Evolutionary conservation across 345 rosid species (phyloP).

Genomic region (Acer negundo): DNA sequence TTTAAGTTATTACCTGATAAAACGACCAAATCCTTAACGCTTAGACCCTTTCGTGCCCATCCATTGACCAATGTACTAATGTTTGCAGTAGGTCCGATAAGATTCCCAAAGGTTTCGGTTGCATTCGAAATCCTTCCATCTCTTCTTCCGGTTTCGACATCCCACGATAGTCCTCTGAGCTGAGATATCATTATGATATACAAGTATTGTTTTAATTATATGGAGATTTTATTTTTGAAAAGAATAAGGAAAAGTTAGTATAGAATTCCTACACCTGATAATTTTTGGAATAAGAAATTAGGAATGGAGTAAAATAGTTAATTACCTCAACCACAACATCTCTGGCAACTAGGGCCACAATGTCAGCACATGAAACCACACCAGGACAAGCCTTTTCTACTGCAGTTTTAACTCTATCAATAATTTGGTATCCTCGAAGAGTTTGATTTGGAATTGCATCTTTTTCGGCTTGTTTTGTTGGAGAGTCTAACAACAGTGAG

Average conservation of each 20-base stretch:
- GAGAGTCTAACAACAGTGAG: slow-evolving; percentile 62
- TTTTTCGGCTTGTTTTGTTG: slow-evolving; percentile 54
- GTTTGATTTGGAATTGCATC: slow-evolving; percentile 45
- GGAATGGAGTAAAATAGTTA: background rate
- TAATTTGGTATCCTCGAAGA: slow-evolving; percentile 60
- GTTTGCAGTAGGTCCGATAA: slow-evolving; percentile 41
- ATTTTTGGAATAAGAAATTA: background rate
- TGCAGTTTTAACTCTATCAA: slow-evolving; percentile 60
- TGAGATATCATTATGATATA: slow-evolving; percentile 9
- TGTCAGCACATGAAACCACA: slow-evolving; percentile 80
- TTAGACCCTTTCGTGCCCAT: slow-evolving; percentile 42
- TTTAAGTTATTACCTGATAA: slow-evolving; percentile 46
- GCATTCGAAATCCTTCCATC: slow-evolving; percentile 56
- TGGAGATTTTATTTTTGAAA: background rate
- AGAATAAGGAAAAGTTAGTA: too few species aligned
- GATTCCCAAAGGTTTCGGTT: slow-evolving; percentile 28
- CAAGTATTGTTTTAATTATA: background rate
- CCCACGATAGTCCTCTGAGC: slow-evolving; percentile 42
- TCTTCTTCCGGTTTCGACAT: slow-evolving; percentile 70
- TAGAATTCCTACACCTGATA: too few species aligned
- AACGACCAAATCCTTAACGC: slow-evolving; percentile 54
- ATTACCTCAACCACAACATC: slow-evolving; percentile 52
- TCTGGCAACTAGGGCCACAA: slow-evolving; percentile 63
- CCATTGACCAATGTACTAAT: slow-evolving; percentile 34
- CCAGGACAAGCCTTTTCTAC: slow-evolving; percentile 72